Conservation (phyloP, 495 filamentous ascomycete genomes). For the Aspergillus wentii region DNA sequence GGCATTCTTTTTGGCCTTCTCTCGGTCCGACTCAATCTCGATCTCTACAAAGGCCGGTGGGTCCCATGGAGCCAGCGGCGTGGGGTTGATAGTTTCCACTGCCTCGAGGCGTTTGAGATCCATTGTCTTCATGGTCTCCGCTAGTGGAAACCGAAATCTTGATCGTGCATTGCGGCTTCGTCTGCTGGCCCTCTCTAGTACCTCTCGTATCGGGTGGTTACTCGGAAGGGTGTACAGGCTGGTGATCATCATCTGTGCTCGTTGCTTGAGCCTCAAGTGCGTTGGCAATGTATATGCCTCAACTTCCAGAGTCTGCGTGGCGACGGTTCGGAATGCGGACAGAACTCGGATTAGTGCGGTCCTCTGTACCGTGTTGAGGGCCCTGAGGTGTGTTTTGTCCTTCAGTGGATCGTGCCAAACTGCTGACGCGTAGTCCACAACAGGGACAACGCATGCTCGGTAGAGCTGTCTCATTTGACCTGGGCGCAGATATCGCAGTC, state of each 20-base stretch:
- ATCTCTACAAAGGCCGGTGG: too few relatives aligned
- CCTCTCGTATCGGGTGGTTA: neutral
- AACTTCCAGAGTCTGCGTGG: neutral
- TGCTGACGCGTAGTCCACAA: constrained; percentile 4
- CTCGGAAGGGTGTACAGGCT: constrained; percentile 1
- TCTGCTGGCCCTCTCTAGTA: neutral
- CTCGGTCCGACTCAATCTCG: neutral
- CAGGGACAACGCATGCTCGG: constrained; percentile 1
- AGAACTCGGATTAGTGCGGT: constrained; percentile 2
- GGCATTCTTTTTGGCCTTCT: neutral
- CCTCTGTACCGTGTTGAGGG: neutral
- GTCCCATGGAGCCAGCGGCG: neutral
- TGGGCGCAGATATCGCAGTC: constrained; percentile 4
- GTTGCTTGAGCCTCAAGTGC: neutral
- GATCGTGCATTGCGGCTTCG: neutral
- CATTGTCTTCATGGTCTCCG: constrained; percentile 2
- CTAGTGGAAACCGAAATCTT: neutral
- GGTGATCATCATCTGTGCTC: neutral
- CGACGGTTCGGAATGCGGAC: constrained; percentile 1
- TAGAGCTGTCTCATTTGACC: constrained; percentile 5
- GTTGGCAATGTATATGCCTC: constrained; percentile 1
- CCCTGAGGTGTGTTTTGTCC: constrained; percentile 2
- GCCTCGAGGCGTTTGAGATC: constrained; percentile 1
- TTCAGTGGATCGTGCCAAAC: constrained; percentile 4
- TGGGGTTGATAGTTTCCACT: too few relatives aligned